A percentile compares a stretch with the other conserved stretches of the same genome.
Evolutionary conservation across 768 basidiomycete species (phyloP).

Genomic region (Cystofilobasidium macerans): DNA sequence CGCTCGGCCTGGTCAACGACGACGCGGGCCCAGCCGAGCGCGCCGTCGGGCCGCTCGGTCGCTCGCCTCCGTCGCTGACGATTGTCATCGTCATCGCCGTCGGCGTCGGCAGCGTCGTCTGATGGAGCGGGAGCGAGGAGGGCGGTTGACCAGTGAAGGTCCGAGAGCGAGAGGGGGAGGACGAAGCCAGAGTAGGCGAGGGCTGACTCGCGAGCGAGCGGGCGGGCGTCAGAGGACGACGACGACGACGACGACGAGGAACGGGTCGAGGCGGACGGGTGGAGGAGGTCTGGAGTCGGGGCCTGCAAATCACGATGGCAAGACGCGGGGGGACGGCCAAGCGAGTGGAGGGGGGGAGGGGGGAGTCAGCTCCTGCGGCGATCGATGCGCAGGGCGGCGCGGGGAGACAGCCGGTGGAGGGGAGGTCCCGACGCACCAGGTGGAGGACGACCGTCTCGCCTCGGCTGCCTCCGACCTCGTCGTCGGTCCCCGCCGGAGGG

Average conservation of each 20-base stretch:
- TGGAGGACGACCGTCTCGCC: not conserved
- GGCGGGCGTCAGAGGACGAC: slow-evolving; percentile 51
- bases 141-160: slow-evolving; percentile 58
- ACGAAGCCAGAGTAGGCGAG: slow-evolving; percentile 61
- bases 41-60: slow-evolving; percentile 39
- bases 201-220: slow-evolving; percentile 44
- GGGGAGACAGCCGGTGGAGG: not conserved
- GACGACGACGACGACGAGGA: slow-evolving; percentile 47
- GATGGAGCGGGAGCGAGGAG: slow-evolving; percentile 34
- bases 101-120: too few species aligned
- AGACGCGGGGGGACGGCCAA: too few species aligned
- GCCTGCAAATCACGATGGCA: slow-evolving; percentile 6
- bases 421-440: not conserved
- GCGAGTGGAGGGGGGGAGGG: too few species aligned
- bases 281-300: slow-evolving; percentile 34
- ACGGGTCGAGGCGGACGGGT: slow-evolving; percentile 31
- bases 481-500: too few species aligned
- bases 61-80: too few species aligned
- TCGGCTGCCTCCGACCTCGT: too few species aligned
- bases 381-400: not conserved
- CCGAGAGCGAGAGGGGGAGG: slow-evolving; percentile 46
- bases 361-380: too few species aligned
- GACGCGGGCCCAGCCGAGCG: slow-evolving; percentile 66
- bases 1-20: slow-evolving; percentile 52
- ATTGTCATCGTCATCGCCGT: too few species aligned